Conservation (phyloP, 441 rosid species). For the Eutrema salsugineum region DNA sequence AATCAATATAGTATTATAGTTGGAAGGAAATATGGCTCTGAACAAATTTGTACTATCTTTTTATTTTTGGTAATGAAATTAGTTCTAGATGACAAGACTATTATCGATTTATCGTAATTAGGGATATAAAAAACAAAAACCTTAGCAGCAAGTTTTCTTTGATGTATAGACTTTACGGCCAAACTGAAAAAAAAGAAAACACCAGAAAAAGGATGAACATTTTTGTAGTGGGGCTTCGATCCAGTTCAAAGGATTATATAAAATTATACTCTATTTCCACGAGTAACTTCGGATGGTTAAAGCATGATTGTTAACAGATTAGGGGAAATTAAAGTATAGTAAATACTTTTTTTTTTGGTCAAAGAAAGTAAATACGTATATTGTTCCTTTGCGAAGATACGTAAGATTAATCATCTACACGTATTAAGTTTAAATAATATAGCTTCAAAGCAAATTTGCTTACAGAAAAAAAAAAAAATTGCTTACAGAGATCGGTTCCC, state of each 20-base stretch:
- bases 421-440: neutral
- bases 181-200: neutral
- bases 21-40: neutral
- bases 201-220: neutral
- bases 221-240: slow-evolving; percentile 7
- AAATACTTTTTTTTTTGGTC: no score
- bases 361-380: no score
- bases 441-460: neutral
- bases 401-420: neutral
- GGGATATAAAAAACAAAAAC: neutral
- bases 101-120: neutral
- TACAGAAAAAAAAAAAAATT: no score
- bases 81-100: neutral
- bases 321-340: neutral
- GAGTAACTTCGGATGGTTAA: neutral
- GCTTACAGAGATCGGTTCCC: neutral
- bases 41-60: neutral
- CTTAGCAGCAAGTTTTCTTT: neutral
- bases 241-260: neutral
- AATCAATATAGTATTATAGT: no score
- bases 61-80: neutral
- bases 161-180: neutral
- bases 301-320: neutral
- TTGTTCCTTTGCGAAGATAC: no score
- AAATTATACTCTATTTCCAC: neutral